Evolutionary conservation across 2,329 filamentous ascomycete species (phyloP).

Genomic region (Penicillium sp.): DNA sequence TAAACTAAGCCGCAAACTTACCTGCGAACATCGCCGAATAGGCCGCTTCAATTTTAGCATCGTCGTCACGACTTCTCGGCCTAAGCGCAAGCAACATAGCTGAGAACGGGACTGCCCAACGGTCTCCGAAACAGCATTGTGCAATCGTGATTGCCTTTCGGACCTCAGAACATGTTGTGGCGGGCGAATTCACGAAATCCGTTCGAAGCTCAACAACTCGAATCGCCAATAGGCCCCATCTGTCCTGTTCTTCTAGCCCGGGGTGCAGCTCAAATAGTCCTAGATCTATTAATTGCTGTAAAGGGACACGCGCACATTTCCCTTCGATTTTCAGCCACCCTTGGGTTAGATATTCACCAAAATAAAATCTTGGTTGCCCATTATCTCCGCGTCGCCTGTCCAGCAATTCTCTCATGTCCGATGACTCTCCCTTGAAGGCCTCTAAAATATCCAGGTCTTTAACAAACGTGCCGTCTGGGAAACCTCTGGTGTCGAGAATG

Average conservation of each 20-base stretch:
- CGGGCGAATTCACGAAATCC: neutral
- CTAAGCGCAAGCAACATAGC: conserved; percentile 14
- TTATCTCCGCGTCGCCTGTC: too few relatives aligned
- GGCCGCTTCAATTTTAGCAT: too few relatives aligned
- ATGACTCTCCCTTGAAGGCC: neutral
- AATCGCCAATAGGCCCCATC: conserved; percentile 12
- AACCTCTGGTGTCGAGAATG: neutral
- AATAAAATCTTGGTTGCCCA: too few relatives aligned
- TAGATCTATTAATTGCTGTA: conserved; percentile 17
- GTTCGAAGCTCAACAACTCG: conserved; percentile 9
- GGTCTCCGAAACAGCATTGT: neutral
- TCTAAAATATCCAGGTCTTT: neutral
- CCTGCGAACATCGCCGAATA: too few relatives aligned
- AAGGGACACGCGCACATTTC: conserved; percentile 1
- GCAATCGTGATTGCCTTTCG: neutral
- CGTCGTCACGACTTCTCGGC: neutral
- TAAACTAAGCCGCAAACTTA: too few relatives aligned
- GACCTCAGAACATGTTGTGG: too few relatives aligned
- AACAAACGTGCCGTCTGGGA: neutral
- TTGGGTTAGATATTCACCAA: conserved; percentile 13
- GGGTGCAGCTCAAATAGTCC: conserved; percentile 15
- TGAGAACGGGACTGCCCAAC: conserved; percentile 8
- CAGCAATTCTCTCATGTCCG: too few relatives aligned
- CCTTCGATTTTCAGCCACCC: conserved; percentile 11
- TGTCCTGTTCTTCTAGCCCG: neutral